Evolutionary conservation across 345 rosid species (phyloP), one percentile per base, ranked within the genome.

Genomic region (Euphorbia pulcherrima): DNA sequence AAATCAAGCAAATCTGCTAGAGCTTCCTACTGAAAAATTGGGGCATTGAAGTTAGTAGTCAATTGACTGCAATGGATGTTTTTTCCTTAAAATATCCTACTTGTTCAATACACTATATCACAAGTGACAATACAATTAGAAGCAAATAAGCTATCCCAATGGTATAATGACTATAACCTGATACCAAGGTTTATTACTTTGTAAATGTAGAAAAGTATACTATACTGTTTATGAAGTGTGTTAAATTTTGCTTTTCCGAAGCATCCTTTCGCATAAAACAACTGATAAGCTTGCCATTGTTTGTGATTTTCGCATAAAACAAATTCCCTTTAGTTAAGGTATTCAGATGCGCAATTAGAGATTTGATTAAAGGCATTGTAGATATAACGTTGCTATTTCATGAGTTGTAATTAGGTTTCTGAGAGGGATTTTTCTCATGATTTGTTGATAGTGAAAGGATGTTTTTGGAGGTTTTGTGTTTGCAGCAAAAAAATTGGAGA

Each of bases 401-500:
- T 94, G 96, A n/a, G n/a, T n/a, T n/a, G n/a, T n/a, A n/a, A n/a
- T n/a, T n/a, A n/a, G n/a, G n/a, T n/a, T n/a, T n/a, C n/a, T n/a
- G n/a, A n/a, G n/a, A n/a, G n/a, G n/a, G n/a, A n/a, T n/a, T n/a
- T n/a, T n/a, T n/a, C n/a, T n/a, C n/a, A n/a, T n/a, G n/a, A n/a
- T n/a, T n/a, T n/a, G n/a, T n/a, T n/a, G n/a, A n/a, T n/a, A n/a
- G n/a, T n/a, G n/a, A n/a, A n/a, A n/a, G n/a, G n/a, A n/a, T n/a
- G n/a, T n/a, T n/a, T n/a, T n/a, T n/a, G n/a, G n/a, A n/a, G n/a
- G n/a, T n/a, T n/a, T n/a, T 67, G 76, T 82, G 59, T 94, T 89
- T 62, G 93, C 91, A 5, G 97, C 81, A 33, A 65, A 83, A 68
- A 91, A 88, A 88, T 89, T 11, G 93, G n/a, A n/a, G n/a, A n/a